Evolutionary conservation across 2,329 filamentous ascomycete genomes (phyloP).

Genomic region (Malbranchea zuffiana): DNA sequence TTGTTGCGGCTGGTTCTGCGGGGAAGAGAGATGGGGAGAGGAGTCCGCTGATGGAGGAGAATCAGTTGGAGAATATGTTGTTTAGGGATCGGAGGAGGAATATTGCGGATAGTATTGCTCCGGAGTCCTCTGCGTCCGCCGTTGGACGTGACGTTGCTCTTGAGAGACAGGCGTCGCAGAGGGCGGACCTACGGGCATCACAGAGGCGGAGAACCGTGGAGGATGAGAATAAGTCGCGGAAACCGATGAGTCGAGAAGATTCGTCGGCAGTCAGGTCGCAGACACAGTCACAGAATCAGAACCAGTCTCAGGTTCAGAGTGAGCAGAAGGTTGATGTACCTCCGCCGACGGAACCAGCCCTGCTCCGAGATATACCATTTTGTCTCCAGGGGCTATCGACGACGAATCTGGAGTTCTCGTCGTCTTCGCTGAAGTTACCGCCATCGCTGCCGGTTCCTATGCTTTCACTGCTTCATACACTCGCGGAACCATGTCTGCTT

Average conservation of each 20-base stretch:
- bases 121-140: conserved; percentile 33
- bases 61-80: conserved; percentile 29
- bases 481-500: conserved; percentile 88
- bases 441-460: conserved; percentile 70
- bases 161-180: conserved; percentile 7
- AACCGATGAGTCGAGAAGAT: conserved; percentile 7
- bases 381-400: conserved; percentile 88
- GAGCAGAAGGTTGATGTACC: conserved; percentile 7
- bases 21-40: conserved; percentile 14
- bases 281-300: conserved; percentile 15
- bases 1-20: conserved; percentile 3
- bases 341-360: conserved; percentile 46
- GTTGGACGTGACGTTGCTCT: conserved; percentile 20
- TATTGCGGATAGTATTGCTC: conserved; percentile 22
- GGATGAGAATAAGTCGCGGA: conserved; percentile 16
- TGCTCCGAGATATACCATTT: conserved; percentile 75
- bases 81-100: conserved; percentile 19
- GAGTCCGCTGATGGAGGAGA: conserved; percentile 32
- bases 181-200: conserved; percentile 3
- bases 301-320: conserved; percentile 7
- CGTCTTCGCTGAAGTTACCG: conserved; percentile 63
- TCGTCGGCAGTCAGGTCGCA: conserved; percentile 6
- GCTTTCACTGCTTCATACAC: conserved; percentile 72
- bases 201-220: conserved; percentile 11
- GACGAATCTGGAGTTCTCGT: conserved; percentile 65